Evolutionary conservation across 2,329 filamentous ascomycete genomes (phyloP), one percentile per base, ranked within the genome.

Genomic region (Diaporthe sp.): DNA sequence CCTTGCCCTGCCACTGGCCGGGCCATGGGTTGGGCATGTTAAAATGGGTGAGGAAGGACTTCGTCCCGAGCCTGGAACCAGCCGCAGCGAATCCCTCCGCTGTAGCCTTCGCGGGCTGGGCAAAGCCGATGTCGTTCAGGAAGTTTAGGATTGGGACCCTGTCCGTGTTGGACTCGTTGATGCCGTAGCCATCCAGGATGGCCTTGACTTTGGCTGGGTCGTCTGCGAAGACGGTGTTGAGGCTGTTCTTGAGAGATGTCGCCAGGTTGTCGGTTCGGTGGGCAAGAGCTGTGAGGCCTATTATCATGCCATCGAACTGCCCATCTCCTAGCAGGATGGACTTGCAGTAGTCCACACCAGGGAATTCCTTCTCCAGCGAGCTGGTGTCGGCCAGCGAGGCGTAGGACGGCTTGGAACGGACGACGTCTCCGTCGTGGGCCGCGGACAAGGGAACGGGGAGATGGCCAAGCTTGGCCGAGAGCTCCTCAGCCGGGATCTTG

Each of bases 21-120:
- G 84, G 81, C 85, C 86, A 89, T 0, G 86, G 85, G 75, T 88
- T 89, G 0, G 82, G 83, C 74, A 87, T 85, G 77, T 88, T 88
- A 83, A 88, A 88, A 71, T 85, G 83, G 72, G 47, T 39, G 12
- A 79, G 72, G 72, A 73, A 76, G 1, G 63, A 63, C 42, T 76
- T 72, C 0, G 75, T 76, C 0, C 44, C 67, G 8, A 76, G 60
- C 25, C 57, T 63, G 25, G 72, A 12, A 4, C 58, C 67, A 4
- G 75, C 61, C 3, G 17, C 61, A 12, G 75, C 73, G 47, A 47
- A 76, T 4, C 73, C 75, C 25, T 47, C 55, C n/a, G 67, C 75
- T 9, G 73, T 65, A 4, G 61, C 53, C 25, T 65, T 70, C 5
- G 73, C 55, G 8, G 55, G 28, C 44, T 63, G 73, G 8, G 73